Conservation (phyloP, 1,139 yeast species). For the Nadsonia commutata region DNA sequence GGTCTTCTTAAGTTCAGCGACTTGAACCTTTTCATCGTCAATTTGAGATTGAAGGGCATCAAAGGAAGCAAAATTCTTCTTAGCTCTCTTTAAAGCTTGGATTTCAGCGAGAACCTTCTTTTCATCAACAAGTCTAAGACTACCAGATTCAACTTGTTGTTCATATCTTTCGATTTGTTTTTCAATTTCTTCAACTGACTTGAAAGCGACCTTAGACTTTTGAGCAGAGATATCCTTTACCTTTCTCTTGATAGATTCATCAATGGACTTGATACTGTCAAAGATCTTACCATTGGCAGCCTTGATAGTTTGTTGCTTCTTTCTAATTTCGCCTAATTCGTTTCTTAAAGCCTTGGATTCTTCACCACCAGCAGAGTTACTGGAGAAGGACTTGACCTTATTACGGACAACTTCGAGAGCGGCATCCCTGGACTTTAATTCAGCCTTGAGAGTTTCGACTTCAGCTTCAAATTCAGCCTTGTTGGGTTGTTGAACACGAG, state of each 20-base stretch:
- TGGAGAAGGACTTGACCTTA: conserved; percentile 5
- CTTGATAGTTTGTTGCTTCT: conserved; percentile 58
- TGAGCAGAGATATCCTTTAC: conserved; percentile 58
- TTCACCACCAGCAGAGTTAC: conserved; percentile 10
- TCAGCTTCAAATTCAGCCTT: conserved; percentile 44
- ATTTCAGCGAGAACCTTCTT: conserved; percentile 76
- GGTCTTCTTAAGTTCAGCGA: conserved; percentile 59
- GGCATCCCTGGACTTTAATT: conserved; percentile 56
- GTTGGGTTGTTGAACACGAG: conserved; percentile 23
- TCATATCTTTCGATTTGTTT: conserved; percentile 58
- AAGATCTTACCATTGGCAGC: conserved; percentile 50
- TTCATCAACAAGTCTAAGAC: conserved; percentile 82
- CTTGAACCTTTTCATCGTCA: conserved; percentile 67
- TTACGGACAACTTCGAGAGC: conserved; percentile 17
- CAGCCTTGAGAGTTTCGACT: conserved; percentile 45
- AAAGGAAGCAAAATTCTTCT: conserved; percentile 63
- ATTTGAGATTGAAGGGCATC: conserved; percentile 66
- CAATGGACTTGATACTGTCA: conserved; percentile 62
- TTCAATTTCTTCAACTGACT: conserved; percentile 67
- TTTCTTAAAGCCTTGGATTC: conserved; percentile 40
- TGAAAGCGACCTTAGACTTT: conserved; percentile 56
- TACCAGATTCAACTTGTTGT: conserved; percentile 62
- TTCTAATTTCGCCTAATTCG: conserved; percentile 49
- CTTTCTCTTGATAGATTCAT: conserved; percentile 60
- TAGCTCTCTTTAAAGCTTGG: conserved; percentile 65